A percentile compares a stretch with the other conserved stretches of the same genome.
These are phyloP conservation scores for Aspergillus japonicus DNA, from an alignment of 2,329 filamentous ascomycete species.

Conservation along the genomic window DNA sequence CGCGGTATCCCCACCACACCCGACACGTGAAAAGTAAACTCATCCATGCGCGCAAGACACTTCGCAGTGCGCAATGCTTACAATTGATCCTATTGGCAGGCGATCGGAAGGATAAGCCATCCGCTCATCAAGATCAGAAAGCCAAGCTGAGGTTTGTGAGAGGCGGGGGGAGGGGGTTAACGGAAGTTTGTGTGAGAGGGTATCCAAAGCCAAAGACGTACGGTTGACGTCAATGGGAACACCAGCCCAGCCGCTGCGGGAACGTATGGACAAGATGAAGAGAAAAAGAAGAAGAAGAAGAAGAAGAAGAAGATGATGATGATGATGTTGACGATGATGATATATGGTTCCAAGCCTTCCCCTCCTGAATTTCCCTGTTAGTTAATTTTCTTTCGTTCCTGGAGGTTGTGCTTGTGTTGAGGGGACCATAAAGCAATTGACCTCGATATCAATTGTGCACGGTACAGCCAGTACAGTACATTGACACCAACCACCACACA, in stretches of 20 bases:
- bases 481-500: background rate
- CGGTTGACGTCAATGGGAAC: constrained; percentile 2
- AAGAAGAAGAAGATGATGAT: too few species aligned
- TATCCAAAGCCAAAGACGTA: constrained; percentile 4
- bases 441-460: too few species aligned
- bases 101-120: background rate
- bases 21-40: background rate
- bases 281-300: background rate
- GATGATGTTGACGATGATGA: background rate
- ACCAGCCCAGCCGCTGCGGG: background rate
- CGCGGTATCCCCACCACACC: background rate
- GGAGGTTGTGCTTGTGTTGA: too few species aligned
- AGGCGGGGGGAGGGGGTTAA: background rate
- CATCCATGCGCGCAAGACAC: background rate
- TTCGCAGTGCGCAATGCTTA: background rate
- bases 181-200: background rate
- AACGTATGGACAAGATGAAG: background rate
- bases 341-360: background rate
- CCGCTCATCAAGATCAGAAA: background rate
- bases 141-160: background rate
- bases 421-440: too few species aligned
- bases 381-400: background rate
- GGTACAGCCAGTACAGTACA: too few species aligned
- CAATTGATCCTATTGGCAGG: background rate
- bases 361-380: background rate